Evolutionary conservation across 2,329 filamentous ascomycete genomes (phyloP), one percentile per base, ranked within the genome.

Genomic region (Phialemonium atrogriseum): DNA sequence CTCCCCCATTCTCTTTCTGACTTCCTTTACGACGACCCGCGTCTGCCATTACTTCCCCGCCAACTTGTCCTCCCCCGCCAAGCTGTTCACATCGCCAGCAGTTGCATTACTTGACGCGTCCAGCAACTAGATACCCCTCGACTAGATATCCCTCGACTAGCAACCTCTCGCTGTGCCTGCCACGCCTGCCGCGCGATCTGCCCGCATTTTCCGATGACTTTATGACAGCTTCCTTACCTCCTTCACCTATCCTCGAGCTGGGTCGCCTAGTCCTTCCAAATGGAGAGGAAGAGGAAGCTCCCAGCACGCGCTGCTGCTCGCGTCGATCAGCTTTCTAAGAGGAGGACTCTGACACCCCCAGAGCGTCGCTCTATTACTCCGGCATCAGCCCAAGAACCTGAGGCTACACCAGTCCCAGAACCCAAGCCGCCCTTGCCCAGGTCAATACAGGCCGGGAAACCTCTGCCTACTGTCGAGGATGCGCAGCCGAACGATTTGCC

Each of bases 391-490:
- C 26, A 44, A 4, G 40, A 44, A 8, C 43, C 44, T 3, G 46
- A 46, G 13, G 52, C 59, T 6, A 45, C 48, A 32, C 52, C 59
- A 6, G 54, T 52, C 24, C 57, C 60, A 9, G 49, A 51, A 15
- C 51, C 55, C 24, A 48, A 42, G 42, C 56, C 55, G 42, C 58
- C 59, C 34, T 49, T 88, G 33, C 82, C 82, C 16, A 74, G 66
- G 39, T 74, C 72, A 27, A 59, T 87, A 21, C 62, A 70, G 44
- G 58, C 79, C 3, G 77, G 77, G 29, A 75, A 80, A 47, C 77
- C 82, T 11, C 59, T 89, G 19, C 84, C 84, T 3, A 84, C 78
- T 0, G 68, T 87, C 10, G 70, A 79, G 43, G 67, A 73, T 29
- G 64, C 77, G 11, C 84, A 91, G 51, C 59, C 76, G 1, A 67